Evolutionary conservation across 768 basidiomycete genomes (phyloP).

Genomic region (Lentinula detonsa): DNA sequence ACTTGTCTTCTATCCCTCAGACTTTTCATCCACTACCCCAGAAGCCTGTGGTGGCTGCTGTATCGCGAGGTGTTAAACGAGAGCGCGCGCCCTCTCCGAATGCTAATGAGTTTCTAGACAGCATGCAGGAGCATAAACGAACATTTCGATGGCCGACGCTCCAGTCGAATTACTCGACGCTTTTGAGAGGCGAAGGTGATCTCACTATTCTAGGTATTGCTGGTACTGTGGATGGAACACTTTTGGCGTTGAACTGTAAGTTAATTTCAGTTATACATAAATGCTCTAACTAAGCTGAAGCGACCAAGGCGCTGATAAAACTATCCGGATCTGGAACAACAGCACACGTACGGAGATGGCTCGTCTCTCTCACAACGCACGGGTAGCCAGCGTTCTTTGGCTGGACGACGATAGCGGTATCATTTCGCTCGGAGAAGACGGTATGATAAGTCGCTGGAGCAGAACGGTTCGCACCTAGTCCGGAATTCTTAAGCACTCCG

Average conservation of each 20-base stretch:
- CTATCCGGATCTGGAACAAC: slow-evolving; percentile 61
- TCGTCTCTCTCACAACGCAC: slow-evolving; percentile 45
- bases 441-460: slow-evolving; percentile 55
- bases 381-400: slow-evolving; percentile 49
- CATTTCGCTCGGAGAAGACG: slow-evolving; percentile 51
- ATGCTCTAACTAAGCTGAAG: not conserved
- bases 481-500: not conserved
- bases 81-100: slow-evolving; percentile 16
- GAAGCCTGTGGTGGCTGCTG: slow-evolving; percentile 18
- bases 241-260: slow-evolving; percentile 56
- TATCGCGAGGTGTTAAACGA: slow-evolving; percentile 31
- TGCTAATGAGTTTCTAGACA: slow-evolving; percentile 12
- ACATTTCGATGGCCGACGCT: slow-evolving; percentile 43
- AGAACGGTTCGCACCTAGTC: slow-evolving; percentile 33
- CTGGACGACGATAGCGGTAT: slow-evolving; percentile 52
- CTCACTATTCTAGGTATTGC: slow-evolving; percentile 40
- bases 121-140: slow-evolving; percentile 26
- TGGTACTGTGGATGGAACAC: slow-evolving; percentile 48
- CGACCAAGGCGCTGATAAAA: slow-evolving; percentile 44
- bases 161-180: slow-evolving; percentile 26
- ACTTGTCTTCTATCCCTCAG: not conserved
- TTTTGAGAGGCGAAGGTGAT: slow-evolving; percentile 40
- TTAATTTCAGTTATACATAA: slow-evolving; percentile 4
- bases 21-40: slow-evolving; percentile 24
- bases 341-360: slow-evolving; percentile 43